Evolutionary conservation across 306 rosid species (phyloP), one percentile per base, ranked within the genome.

Genomic region (Acacia crassicarpa): DNA sequence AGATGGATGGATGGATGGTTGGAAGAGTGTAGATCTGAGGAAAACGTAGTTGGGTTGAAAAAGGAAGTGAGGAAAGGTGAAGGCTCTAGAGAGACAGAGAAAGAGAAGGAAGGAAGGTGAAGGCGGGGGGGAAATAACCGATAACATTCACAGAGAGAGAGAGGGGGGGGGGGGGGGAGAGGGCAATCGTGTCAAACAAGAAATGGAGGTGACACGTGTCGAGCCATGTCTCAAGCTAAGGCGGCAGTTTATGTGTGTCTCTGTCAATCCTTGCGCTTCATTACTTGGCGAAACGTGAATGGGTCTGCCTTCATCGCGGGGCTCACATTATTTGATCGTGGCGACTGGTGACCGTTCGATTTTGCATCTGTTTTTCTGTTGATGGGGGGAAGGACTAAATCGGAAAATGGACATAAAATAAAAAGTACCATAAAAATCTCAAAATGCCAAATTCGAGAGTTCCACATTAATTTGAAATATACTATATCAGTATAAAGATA

Each of bases 11-110:
- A 6, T 41, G 78, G 53, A 12, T 46, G 6, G 38, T 72, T 17
- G 38, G 68, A 76, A 70, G 84, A 54, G 20, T 81, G 81, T 80
- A 43, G 89, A 86, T 86, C 83, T 67, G 56, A 54, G 84, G 81
- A 33, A 77, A 80, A 72, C 86, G 83, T 73, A 51, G 27, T 1
- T 17, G 65, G 44, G 77, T 48, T 2, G 66, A 16, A 53, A 74
- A 74, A 3, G 78, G 2, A 56, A 54, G 67, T 35, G 13, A 51
- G 22, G 20, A 33, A 35, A 51, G 77, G 32, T 49, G 8, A 8
- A 30, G 10, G 45, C 76, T 72, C 4, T 3, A 17, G 62, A 27
- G 78, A 22, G 67, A 9, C 65, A 25, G 40, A 19, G 35, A 13
- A 1, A n/a, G 78, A 17, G 45, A 30, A 10, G 41, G 8, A 13